These are phyloP conservation scores for Naganishia vishniacii DNA, from an alignment of 768 basidiomycete species.

Conservation along the genomic window DNA sequence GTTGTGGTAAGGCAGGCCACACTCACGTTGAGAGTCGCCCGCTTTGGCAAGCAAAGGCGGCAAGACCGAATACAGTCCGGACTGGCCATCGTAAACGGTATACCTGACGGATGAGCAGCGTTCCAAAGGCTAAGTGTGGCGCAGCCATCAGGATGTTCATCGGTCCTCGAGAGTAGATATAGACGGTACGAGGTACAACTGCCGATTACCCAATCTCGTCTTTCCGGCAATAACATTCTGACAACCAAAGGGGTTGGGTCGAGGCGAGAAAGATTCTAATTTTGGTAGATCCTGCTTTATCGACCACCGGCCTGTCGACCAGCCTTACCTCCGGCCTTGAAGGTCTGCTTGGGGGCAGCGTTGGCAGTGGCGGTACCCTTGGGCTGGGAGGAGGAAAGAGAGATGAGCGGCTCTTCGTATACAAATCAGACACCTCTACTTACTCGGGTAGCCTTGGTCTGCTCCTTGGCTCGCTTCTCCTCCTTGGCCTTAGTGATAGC, in stretches of 20 bases:
- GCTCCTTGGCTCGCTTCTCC: constrained; percentile 94
- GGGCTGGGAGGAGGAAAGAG: not conserved
- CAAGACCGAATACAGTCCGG: no score
- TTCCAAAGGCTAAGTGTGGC: no score
- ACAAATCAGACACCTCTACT: no score
- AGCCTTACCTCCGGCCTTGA: constrained; percentile 12
- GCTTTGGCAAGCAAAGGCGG: no score
- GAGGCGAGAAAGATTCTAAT: not conserved
- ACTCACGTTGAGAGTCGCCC: no score
- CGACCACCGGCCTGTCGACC: constrained; percentile 21
- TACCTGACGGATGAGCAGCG: no score
- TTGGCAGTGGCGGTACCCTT: constrained; percentile 10
- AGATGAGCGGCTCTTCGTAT: no score
- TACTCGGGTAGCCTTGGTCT: constrained; percentile 58
- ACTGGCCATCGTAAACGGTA: no score
- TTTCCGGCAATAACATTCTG: constrained; percentile 6
- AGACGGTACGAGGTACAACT: constrained; percentile 15
- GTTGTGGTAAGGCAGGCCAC: no score
- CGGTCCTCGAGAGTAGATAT: not conserved
- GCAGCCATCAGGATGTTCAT: constrained; percentile 15
- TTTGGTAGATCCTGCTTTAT: constrained; percentile 11
- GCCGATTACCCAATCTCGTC: constrained; percentile 5
- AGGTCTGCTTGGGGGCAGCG: constrained; percentile 19
- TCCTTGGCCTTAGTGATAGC: constrained; percentile 92
- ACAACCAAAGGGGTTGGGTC: not conserved